Evolutionary conservation across 1,139 yeast species (phyloP).

Genomic region (Candida sp.): DNA sequence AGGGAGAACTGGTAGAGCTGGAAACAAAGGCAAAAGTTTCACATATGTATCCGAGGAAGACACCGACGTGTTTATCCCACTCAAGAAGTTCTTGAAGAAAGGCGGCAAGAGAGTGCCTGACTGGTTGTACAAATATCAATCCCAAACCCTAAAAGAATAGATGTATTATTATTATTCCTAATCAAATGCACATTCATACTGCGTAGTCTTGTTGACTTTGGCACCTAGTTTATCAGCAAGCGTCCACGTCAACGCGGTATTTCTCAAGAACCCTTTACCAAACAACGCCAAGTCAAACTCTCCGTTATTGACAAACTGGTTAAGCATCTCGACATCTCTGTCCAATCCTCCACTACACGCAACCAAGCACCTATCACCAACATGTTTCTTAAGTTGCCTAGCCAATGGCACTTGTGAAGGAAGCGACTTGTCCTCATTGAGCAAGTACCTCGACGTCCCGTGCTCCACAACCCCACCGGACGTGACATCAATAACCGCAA

Average conservation of each 20-base stretch:
- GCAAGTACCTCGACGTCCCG: slow-evolving; percentile 11
- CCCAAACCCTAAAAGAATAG: slow-evolving; percentile 15
- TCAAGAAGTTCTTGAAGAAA: slow-evolving; percentile 53
- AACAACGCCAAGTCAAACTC: slow-evolving; percentile 48
- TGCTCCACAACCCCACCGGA: slow-evolving; percentile 52
- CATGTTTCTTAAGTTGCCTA: slow-evolving; percentile 40
- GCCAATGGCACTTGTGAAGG: slow-evolving; percentile 39
- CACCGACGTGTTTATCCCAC: slow-evolving; percentile 51
- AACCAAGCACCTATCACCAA: slow-evolving; percentile 42
- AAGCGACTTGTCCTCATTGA: slow-evolving; percentile 9
- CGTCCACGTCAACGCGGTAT: slow-evolving; percentile 48
- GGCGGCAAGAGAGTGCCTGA: slow-evolving; percentile 55
- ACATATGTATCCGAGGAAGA: slow-evolving; percentile 70
- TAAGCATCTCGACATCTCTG: slow-evolving; percentile 31
- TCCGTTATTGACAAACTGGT: slow-evolving; percentile 41
- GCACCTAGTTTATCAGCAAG: slow-evolving; percentile 54
- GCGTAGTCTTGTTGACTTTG: slow-evolving; percentile 27
- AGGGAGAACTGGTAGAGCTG: slow-evolving; percentile 98
- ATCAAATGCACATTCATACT: slow-evolving; percentile 12
- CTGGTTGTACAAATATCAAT: slow-evolving; percentile 47
- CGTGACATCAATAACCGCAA: slow-evolving; percentile 53
- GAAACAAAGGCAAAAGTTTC: slow-evolving; percentile 73
- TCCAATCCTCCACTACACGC: slow-evolving; percentile 52
- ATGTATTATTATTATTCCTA: background rate
- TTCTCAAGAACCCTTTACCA: slow-evolving; percentile 47